A percentile compares a stretch with the other conserved stretches of the same genome.
These are phyloP conservation scores for Ambrosiella beaveri DNA, from an alignment of 2,329 filamentous ascomycete species.

Conservation along the genomic window DNA sequence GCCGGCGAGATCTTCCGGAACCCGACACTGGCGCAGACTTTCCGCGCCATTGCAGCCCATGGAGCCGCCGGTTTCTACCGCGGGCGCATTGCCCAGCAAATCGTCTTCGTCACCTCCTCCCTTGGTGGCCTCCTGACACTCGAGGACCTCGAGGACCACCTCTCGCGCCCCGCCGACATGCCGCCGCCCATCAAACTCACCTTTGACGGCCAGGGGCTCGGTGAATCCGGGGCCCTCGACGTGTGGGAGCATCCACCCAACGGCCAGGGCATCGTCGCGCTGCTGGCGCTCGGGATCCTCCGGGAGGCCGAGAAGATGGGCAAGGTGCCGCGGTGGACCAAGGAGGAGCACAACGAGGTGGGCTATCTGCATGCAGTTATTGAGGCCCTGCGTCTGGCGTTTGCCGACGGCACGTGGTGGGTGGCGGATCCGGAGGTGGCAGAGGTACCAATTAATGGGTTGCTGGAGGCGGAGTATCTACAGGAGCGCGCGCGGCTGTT, in stretches of 20 bases:
- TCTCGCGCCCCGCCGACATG: constrained; percentile 50
- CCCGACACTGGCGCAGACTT: constrained; percentile 62
- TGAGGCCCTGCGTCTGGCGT: constrained; percentile 74
- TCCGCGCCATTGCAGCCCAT: constrained; percentile 57
- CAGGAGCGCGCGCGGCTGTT: constrained; percentile 48
- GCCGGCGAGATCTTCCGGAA: constrained; percentile 84
- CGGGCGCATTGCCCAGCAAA: constrained; percentile 62
- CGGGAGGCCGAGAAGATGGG: constrained; percentile 64
- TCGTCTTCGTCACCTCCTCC: constrained; percentile 60
- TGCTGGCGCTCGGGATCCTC: constrained; percentile 87
- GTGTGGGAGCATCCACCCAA: constrained; percentile 97
- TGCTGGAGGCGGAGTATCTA: constrained; percentile 61
- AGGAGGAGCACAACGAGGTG: constrained; percentile 63
- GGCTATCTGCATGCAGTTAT: constrained; percentile 74
- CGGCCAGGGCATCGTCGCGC: constrained; percentile 82
- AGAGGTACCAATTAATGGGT: constrained; percentile 38
- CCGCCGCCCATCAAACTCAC: constrained; percentile 71
- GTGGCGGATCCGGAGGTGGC: constrained; percentile 64
- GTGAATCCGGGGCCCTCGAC: constrained; percentile 53
- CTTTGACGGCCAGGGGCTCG: constrained; percentile 45
- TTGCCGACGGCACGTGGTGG: constrained; percentile 81
- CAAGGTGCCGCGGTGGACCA: constrained; percentile 53
- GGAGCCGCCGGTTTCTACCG: constrained; percentile 87
- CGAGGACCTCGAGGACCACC: constrained; percentile 65
- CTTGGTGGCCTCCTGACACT: constrained; percentile 63